Conservation (phyloP, 2,329 filamentous ascomycete genomes). For the Fusarium pseudoanthophilum region DNA sequence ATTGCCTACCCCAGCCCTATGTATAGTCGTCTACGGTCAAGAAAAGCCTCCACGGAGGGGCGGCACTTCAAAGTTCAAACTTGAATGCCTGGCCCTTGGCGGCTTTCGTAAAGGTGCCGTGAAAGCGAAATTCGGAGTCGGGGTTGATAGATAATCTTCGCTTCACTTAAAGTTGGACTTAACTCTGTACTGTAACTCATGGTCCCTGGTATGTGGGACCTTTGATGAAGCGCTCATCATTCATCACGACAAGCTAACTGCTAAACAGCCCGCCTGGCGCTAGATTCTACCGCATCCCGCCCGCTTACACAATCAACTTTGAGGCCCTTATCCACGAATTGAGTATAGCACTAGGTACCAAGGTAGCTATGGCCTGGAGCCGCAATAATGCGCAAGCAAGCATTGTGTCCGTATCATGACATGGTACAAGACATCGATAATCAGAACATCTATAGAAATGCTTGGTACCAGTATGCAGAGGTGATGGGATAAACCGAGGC, state of each 20-base stretch:
- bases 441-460: not conserved
- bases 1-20: constrained; percentile 28
- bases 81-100: not conserved
- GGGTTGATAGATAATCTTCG: constrained; percentile 4
- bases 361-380: no score
- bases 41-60: not conserved
- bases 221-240: not conserved
- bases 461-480: not conserved
- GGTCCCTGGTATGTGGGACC: constrained; percentile 17
- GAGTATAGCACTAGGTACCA: no score
- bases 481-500: not conserved
- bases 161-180: constrained; percentile 7
- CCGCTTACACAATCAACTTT: constrained; percentile 27
- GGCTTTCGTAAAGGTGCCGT: not conserved
- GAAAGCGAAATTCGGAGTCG: constrained; percentile 17
- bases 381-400: not conserved
- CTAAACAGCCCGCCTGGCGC: not conserved
- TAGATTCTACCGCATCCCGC: constrained; percentile 18
- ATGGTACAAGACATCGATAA: not conserved
- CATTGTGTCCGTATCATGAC: not conserved
- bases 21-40: not conserved
- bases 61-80: constrained; percentile 18
- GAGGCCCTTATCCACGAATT: not conserved
- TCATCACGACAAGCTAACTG: constrained; percentile 7
- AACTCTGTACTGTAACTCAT: not conserved